Evolutionary conservation across 768 basidiomycete genomes (phyloP), one percentile per base, ranked within the genome.

Genomic region (Macrolepiota albuminosa): DNA sequence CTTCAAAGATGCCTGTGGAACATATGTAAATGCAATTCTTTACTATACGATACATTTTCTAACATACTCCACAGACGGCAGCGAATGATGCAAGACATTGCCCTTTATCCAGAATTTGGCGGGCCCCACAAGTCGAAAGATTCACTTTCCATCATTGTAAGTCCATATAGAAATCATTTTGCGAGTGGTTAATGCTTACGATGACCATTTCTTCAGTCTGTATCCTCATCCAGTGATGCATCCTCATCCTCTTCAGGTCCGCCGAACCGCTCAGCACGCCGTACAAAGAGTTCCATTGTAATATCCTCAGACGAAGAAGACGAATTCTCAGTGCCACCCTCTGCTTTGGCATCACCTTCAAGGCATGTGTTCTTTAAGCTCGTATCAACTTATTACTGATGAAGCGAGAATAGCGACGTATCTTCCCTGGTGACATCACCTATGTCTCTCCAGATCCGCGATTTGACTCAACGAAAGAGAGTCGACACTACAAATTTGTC

Each of bases 281-380:
- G 50, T 64, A 54, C 14, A 18, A 43, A 52, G 26, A 64, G 61
- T 53, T 29, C 31, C 6, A 53, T 72, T 26, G 63, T 76, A 24
- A 60, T 77, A 42, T 77, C 76, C 31, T 73, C 71, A 10, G 76
- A 76, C 36, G 77, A 77, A 52, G 74, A 75, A 48, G 72, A 72
- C 34, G 59, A 63, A 26, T 51, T 58, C 48, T 60, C 58, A 24
- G 46, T 53, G 39, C 65, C 56, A 45, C 40, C 64, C 37, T 49
- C 31, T 4, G 45, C 55, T 10, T 51, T 61, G 29, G 52, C 43
- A 52, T 63, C 65, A 57, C 56, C 63, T 55, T 48, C 57, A 31
- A 49, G 50, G 63, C 57, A 51, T 59, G 66, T 55, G 48, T 46
- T 42, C 3, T 40, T 5, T 13, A 21, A 6, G 3, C 24, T 31